A percentile compares a stretch with the other conserved stretches of the same genome.
Conservation (phyloP, 768 basidiomycete genomes). For the Mycena leptocephala region DNA sequence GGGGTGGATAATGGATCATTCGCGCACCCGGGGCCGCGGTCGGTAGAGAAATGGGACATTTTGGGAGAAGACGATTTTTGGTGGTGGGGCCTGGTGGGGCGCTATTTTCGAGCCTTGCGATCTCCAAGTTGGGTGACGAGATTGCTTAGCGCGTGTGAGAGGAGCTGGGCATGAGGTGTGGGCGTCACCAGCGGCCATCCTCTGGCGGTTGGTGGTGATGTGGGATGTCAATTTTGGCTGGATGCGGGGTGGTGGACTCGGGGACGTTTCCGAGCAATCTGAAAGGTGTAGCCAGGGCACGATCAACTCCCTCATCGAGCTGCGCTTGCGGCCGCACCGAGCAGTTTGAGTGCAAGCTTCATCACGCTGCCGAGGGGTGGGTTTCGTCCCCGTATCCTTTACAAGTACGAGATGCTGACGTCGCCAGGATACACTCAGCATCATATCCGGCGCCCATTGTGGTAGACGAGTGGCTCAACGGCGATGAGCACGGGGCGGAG, state of each 20-base stretch:
- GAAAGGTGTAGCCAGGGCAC: neutral
- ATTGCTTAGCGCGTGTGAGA: no score
- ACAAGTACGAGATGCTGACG: conserved; percentile 73
- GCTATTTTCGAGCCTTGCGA: neutral
- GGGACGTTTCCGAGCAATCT: neutral
- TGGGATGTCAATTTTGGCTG: neutral
- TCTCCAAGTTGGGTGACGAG: neutral
- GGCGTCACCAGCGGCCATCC: conserved; percentile 71
- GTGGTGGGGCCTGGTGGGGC: no score
- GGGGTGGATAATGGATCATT: neutral
- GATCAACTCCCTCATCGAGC: no score
- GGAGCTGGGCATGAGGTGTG: no score
- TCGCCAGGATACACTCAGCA: conserved; percentile 96
- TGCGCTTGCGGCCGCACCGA: no score
- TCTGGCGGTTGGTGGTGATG: conserved; percentile 44
- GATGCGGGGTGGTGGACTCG: neutral
- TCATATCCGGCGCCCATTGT: conserved; percentile 92
- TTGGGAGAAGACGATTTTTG: neutral
- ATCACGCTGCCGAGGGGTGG: no score
- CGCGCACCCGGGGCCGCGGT: neutral
- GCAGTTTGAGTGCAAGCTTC: no score
- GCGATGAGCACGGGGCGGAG: no score
- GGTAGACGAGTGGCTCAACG: no score
- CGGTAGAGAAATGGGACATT: neutral
- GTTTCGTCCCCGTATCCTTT: conserved; percentile 92